These are phyloP conservation scores for Pisolithus marmoratus DNA, from an alignment of 768 basidiomycete species.

Conservation along the genomic window DNA sequence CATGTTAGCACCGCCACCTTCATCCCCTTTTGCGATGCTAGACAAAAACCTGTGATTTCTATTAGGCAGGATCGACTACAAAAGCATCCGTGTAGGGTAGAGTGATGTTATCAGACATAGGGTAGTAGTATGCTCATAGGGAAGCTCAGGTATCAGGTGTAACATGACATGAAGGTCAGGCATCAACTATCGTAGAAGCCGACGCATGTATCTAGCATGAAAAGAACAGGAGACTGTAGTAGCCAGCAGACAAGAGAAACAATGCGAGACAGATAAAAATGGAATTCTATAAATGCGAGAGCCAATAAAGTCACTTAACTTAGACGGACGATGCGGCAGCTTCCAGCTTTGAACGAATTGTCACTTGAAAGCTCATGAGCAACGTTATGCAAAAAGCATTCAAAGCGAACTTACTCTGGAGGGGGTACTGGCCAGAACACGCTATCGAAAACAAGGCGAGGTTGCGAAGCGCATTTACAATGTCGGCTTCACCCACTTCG, in stretches of 20 bases:
- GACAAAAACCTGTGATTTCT: constrained; percentile 13
- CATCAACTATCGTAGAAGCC: no score
- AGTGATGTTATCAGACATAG: no score
- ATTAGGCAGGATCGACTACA: not conserved
- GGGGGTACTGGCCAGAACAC: constrained; percentile 13
- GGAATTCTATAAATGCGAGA: no score
- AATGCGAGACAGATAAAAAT: no score
- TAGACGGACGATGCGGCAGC: constrained; percentile 11
- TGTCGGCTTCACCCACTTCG: constrained; percentile 7
- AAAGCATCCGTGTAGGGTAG: not conserved
- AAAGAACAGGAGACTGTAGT: no score
- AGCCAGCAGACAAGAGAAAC: no score
- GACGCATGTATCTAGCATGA: no score
- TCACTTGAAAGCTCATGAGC: constrained; percentile 5
- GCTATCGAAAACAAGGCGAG: constrained; percentile 12
- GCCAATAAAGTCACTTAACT: no score
- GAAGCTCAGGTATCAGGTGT: no score
- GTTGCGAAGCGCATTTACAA: constrained; percentile 10
- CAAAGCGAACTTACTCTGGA: constrained; percentile 13
- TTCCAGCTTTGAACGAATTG: constrained; percentile 20
- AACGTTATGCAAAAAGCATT: not conserved
- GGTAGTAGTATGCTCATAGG: no score
- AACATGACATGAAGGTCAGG: no score
- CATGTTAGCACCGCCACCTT: constrained; percentile 16
- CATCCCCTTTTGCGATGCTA: constrained; percentile 22